Evolutionary conservation across 2,329 filamentous ascomycete genomes (phyloP).

Genomic region (Annulohypoxylon truncatum): DNA sequence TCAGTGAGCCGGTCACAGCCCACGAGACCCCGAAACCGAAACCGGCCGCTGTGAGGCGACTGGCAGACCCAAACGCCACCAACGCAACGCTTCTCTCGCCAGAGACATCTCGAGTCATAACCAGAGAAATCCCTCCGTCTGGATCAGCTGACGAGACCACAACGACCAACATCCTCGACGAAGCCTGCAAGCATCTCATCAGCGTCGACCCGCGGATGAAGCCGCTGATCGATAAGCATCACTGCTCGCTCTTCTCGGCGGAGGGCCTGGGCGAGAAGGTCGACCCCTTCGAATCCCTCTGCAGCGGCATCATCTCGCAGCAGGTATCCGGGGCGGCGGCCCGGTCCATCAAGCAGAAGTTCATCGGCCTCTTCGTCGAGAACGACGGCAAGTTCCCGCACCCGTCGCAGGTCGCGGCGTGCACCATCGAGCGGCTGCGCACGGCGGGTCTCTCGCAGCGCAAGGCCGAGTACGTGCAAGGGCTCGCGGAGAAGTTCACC

Average conservation of each 20-base stretch:
- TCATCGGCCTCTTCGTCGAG: slow-evolving; percentile 75
- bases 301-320: slow-evolving; percentile 92
- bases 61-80: slow-evolving; percentile 72
- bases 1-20: slow-evolving; percentile 50
- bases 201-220: slow-evolving; percentile 78
- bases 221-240: slow-evolving; percentile 77
- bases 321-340: slow-evolving; percentile 96
- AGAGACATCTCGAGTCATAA: slow-evolving; percentile 72
- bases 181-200: slow-evolving; percentile 81
- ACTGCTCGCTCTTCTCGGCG: slow-evolving; percentile 82
- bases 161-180: slow-evolving; percentile 77
- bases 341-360: slow-evolving; percentile 87
- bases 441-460: slow-evolving; percentile 90
- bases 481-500: slow-evolving; percentile 84
- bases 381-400: slow-evolving; percentile 71
- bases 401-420: slow-evolving; percentile 76
- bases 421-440: slow-evolving; percentile 75
- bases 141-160: slow-evolving; percentile 55
- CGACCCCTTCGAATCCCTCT: slow-evolving; percentile 87
- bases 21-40: slow-evolving; percentile 53
- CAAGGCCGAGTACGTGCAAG: slow-evolving; percentile 94
- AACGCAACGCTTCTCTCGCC: slow-evolving; percentile 80
- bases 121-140: slow-evolving; percentile 59
- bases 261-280: slow-evolving; percentile 85
- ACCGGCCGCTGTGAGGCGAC: slow-evolving; percentile 60